Base-by-base conservation (phyloP, 2,329 filamentous ascomycete species). In the Aspergillus ibericus region DNA sequence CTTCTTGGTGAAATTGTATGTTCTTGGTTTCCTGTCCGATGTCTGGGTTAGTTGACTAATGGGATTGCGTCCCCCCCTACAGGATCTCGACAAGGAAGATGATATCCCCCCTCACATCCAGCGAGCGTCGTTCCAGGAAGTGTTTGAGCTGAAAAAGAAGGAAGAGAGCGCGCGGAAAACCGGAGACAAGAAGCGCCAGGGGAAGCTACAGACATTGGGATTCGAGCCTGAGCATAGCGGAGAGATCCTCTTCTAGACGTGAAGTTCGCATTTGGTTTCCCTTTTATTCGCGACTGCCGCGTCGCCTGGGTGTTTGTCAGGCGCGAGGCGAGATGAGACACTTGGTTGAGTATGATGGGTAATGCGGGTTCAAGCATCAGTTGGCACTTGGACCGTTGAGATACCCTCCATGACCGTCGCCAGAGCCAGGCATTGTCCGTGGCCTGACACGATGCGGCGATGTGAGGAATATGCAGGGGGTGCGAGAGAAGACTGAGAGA, bases 81-180 rank as follows among this genome's bases (percentile, higher is more conserved):
- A 84, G 82, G 95, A 99, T 74, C 85, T 99, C 22, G 95, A 99
- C 80, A 92, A 90, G 71, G 95, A 99, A 76, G 95, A 99, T 75
- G 88, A 96, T 59, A 83, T 92, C 13, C 92, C 91, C 1, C 75
- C 82, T 4, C 86, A 88, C 32, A 92, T 89, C 67, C 81, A 83
- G 65, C 80, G 82, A 63, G 92, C 87, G 1, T 83, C 91, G 1
- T 80, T 87, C 49, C 84, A 88, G 48, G 78, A 88, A 63, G 91
- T 96, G 36, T 86, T 88, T 64, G 85, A 84, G 61, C 76, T 95
- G 46, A 89, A 89, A 63, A 90, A 91, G 75, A 83, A 89, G 70
- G 86, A 88, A 72, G 89, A 90, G 63, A 80, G 77, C 4, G 81
- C 83, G 56, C 87, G 91, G 66, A 92, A 90, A 80, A 80, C 77